phyloP scores from a whole-genome alignment of 495 filamentous ascomycete genomes.

The Penicillium verhagenii region DNA sequence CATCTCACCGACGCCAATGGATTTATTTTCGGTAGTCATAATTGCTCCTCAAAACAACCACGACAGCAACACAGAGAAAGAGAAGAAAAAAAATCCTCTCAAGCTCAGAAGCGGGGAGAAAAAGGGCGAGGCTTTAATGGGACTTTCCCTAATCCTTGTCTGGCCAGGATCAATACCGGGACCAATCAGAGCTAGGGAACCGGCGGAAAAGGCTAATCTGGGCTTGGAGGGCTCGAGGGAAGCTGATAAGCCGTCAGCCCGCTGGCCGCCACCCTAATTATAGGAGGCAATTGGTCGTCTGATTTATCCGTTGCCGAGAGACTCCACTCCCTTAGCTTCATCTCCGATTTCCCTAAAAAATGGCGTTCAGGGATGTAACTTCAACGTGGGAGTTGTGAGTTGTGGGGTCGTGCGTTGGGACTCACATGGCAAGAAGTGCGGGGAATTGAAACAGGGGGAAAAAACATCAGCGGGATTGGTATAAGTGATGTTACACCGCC shows the following conservation, averaged over 20 bases:
- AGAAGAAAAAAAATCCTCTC: neutral
- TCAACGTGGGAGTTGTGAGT: neutral
- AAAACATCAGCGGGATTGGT: no score
- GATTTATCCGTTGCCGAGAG: neutral
- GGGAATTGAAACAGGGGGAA: neutral
- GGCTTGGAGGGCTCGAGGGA: neutral
- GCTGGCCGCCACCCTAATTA: neutral
- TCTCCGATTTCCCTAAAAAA: no score
- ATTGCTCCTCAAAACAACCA: neutral
- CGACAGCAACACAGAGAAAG: neutral
- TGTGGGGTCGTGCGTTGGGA: neutral
- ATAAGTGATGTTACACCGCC: constrained; percentile 1
- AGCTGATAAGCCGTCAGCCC: neutral
- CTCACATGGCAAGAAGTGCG: neutral
- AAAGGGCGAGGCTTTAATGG: neutral
- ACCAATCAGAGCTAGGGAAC: neutral
- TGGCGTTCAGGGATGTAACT: neutral
- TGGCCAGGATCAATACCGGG: neutral
- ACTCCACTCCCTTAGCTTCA: neutral
- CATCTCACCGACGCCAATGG: neutral
- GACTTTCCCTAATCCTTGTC: neutral
- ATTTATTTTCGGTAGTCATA: neutral
- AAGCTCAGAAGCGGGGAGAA: neutral
- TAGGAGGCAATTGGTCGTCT: neutral
- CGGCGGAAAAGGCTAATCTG: neutral